Conservation (phyloP, 495 filamentous ascomycete genomes). For the Halenospora varia region DNA sequence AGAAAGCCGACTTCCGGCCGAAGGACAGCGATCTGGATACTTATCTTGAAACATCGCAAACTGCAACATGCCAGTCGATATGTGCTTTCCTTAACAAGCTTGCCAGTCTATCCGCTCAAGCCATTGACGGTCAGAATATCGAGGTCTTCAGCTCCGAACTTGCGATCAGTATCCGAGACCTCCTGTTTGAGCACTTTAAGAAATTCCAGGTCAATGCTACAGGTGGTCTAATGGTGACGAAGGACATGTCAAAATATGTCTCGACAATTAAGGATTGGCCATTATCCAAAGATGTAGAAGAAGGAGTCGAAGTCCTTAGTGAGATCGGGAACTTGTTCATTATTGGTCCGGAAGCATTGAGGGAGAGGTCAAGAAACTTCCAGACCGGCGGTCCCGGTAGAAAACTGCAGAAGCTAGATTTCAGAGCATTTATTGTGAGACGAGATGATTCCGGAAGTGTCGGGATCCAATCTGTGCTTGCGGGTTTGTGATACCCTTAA, state of each 20-base stretch:
- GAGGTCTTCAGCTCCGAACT: slow-evolving; percentile 79
- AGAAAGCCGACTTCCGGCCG: slow-evolving; percentile 89
- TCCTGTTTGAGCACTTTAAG: slow-evolving; percentile 90
- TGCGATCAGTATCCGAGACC: slow-evolving; percentile 66
- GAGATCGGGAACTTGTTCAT: slow-evolving; percentile 98
- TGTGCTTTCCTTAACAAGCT: slow-evolving; percentile 70
- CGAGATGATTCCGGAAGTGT: slow-evolving; percentile 78
- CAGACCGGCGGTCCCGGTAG: slow-evolving; percentile 39
- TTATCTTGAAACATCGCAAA: slow-evolving; percentile 79
- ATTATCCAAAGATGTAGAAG: slow-evolving; percentile 64
- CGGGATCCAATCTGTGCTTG: slow-evolving; percentile 76
- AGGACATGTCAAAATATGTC: slow-evolving; percentile 91
- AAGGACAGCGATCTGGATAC: slow-evolving; percentile 71
- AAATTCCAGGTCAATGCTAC: slow-evolving; percentile 87
- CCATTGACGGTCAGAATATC: slow-evolving; percentile 75
- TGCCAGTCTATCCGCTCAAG: slow-evolving; percentile 53
- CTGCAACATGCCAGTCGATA: slow-evolving; percentile 75
- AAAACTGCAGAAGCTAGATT: slow-evolving; percentile 63
- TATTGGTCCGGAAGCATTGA: slow-evolving; percentile 82
- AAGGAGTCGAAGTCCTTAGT: slow-evolving; percentile 73
- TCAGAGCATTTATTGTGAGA: slow-evolving; percentile 76
- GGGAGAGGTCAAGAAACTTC: slow-evolving; percentile 63
- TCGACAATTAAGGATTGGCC: slow-evolving; percentile 78
- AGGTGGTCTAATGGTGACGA: slow-evolving; percentile 90
- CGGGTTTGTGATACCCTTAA: slow-evolving; percentile 25